Percentiles rank a stretch among this genome's conserved stretches.
These are phyloP conservation scores for Ormosia semicastrata DNA, from an alignment of 306 rosid genomes.

Conservation along the genomic window DNA sequence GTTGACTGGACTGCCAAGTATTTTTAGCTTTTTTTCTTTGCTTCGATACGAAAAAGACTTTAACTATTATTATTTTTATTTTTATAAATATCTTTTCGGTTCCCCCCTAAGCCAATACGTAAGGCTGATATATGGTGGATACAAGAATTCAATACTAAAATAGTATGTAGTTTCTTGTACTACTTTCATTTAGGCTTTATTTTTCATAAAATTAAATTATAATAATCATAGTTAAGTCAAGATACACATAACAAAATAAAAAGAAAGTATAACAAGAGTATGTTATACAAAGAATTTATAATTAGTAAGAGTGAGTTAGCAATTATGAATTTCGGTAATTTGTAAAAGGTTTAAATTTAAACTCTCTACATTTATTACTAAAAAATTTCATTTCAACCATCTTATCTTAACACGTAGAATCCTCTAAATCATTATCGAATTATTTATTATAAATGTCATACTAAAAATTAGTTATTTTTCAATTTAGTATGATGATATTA, in stretches of 20 bases:
- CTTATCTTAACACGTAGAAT: background rate
- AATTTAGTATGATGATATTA: background rate
- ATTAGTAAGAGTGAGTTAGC: background rate
- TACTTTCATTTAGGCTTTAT: background rate
- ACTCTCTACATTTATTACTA: too few species aligned
- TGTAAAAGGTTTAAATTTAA: background rate
- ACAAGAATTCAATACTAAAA: background rate
- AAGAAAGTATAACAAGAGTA: background rate
- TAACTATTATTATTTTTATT: background rate
- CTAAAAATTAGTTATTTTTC: background rate
- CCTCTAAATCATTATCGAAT: background rate
- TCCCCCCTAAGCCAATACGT: background rate
- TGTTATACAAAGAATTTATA: background rate
- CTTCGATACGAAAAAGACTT: slow-evolving; percentile 25
- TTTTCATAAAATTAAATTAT: background rate
- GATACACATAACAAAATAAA: background rate
- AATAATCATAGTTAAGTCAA: background rate
- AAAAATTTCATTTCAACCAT: too few species aligned
- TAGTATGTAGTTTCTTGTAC: background rate
- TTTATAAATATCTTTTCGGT: background rate
- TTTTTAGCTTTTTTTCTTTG: slow-evolving; percentile 10
- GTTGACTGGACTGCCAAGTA: slow-evolving; percentile 25
- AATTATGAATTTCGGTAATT: background rate
- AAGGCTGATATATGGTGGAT: slow-evolving; percentile 11
- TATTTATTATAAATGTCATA: background rate